Evolutionary conservation across 345 rosid genomes (phyloP), one percentile per base, ranked within the genome.

Genomic region (Punica granatum): DNA sequence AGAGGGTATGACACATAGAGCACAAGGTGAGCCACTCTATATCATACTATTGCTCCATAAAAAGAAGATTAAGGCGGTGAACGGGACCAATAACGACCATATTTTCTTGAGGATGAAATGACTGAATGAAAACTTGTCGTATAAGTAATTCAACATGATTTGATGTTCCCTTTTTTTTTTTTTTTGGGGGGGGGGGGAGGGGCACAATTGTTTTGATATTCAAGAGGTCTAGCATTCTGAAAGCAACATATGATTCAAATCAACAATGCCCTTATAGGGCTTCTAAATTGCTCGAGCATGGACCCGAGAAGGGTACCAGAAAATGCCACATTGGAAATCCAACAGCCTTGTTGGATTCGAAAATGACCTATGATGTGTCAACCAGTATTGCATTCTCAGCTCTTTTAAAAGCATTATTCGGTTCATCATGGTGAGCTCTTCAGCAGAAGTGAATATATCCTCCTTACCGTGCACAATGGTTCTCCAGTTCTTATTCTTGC

Each of bases 401-500:
- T 16, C 41, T 16, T 16, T 42, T 5, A 23, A 26, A 58, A 30
- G 28, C 18, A 12, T 18, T 23, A 59, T 58, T 35, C 35, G 36
- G 53, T 21, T 33, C 4, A 23, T 4, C 33, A 6, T 18, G 35
- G 56, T 43, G 36, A 65, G 36, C 19, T 7, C 30, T 26, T 46
- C 26, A 23, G 32, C 37, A 15, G 19, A 56, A 28, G n/a, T 26
- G 19, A 26, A 56, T 3, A 26, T 30, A 3, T 26, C 31, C 18
- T 56, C 25, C 73, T 77, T 69, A 93, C 98, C 97, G 63, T 77
- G 60, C 44, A 78, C 60, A 89, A 21, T 34, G 85, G 71, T 72
- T 91, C 98, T 70, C 89, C 97, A 1, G 89, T 85, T 81, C 99
- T 91, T 75, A 94, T 80, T 62, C 73, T 75, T 30, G 97, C 96